Percentiles rank a stretch among this genome's conserved stretches.
Conservation (phyloP, 805 yeast species). For the Candida caryicola region DNA sequence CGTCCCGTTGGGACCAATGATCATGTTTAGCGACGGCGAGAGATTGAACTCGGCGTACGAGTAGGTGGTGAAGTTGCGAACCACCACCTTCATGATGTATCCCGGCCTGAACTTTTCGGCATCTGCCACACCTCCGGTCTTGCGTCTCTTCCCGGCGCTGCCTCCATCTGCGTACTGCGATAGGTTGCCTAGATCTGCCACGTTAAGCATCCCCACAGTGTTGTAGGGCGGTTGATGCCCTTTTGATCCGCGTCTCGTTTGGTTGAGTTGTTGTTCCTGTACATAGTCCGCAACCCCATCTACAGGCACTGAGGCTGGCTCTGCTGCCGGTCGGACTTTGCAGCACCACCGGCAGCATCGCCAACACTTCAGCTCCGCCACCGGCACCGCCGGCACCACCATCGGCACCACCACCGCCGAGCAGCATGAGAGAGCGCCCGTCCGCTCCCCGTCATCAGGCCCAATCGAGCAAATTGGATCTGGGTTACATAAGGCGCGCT, state of each 20-base stretch:
- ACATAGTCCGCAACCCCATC: too few species aligned
- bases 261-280: too few species aligned
- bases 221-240: too few species aligned
- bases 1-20: conserved; percentile 95
- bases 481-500: background rate
- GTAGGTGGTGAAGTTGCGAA: conserved; percentile 68
- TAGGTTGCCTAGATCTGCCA: conserved; percentile 3
- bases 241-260: too few species aligned
- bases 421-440: too few species aligned
- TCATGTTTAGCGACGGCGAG: conserved; percentile 83
- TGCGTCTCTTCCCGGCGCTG: conserved; percentile 7
- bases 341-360: too few species aligned
- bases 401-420: too few species aligned
- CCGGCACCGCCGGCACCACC: too few species aligned
- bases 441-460: conserved; percentile 4
- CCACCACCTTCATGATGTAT: conserved; percentile 47
- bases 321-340: too few species aligned
- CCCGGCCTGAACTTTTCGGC: conserved; percentile 36
- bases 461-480: background rate
- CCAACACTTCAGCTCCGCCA: too few species aligned
- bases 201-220: background rate
- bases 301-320: too few species aligned
- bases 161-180: conserved; percentile 3
- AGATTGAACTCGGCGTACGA: conserved; percentile 65
- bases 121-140: conserved; percentile 3